phyloP scores from a whole-genome alignment of 1,139 yeast species.

The Candida tropicalis region DNA sequence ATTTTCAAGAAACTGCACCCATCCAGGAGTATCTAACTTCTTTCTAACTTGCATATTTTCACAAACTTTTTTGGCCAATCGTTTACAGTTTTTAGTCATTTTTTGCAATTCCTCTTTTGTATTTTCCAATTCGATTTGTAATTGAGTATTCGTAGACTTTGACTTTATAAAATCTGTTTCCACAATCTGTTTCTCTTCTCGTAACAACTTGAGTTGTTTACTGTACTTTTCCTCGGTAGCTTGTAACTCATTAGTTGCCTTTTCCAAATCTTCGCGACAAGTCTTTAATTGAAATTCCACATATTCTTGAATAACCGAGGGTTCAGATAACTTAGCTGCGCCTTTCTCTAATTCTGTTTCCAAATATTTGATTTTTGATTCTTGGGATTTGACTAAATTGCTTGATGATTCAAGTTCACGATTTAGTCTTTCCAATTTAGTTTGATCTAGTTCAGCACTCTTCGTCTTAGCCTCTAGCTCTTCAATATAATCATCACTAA shows the following conservation, averaged over 20 bases:
- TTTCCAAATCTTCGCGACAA: constrained; percentile 8
- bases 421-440: constrained; percentile 5
- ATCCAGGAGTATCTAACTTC: constrained; percentile 5
- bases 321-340: background rate
- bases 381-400: constrained; percentile 3
- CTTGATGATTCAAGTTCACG: constrained; percentile 3
- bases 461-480: constrained; percentile 6
- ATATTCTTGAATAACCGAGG: constrained; percentile 6
- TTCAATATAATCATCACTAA: constrained; percentile 7
- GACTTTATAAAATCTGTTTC: constrained; percentile 2
- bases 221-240: constrained; percentile 5
- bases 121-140: constrained; percentile 4
- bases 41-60: constrained; percentile 7
- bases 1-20: constrained; percentile 16
- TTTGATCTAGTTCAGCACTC: background rate
- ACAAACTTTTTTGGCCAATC: constrained; percentile 9
- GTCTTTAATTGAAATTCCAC: constrained; percentile 7
- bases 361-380: constrained; percentile 3
- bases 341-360: constrained; percentile 8
- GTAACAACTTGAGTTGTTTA: background rate
- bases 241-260: constrained; percentile 3
- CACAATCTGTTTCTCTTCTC: constrained; percentile 2
- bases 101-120: constrained; percentile 11
- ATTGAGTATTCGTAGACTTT: constrained; percentile 9
- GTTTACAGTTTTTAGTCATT: constrained; percentile 12